phyloP scores from a whole-genome alignment of 257 asterid species.

The Solanum clarkiae region DNA sequence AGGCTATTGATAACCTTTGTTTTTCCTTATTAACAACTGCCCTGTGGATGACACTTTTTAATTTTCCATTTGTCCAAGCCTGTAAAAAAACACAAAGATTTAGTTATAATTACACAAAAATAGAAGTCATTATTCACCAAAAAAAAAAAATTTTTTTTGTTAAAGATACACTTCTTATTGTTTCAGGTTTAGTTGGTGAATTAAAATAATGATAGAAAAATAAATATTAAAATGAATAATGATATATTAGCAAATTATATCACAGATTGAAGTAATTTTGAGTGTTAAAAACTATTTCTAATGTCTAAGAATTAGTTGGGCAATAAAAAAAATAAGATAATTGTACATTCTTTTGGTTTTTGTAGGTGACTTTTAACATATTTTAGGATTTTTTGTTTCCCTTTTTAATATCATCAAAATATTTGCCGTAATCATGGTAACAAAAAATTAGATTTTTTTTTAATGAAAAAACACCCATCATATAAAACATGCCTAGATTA shows the following conservation, averaged over 20 bases:
- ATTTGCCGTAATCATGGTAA: background rate
- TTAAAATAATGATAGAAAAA: background rate
- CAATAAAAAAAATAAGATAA: background rate
- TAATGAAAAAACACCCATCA: background rate
- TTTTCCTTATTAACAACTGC: constrained; percentile 11
- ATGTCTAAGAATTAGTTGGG: background rate
- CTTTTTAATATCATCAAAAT: background rate
- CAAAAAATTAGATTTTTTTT: background rate
- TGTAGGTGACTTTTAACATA: background rate
- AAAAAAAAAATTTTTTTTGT: background rate
- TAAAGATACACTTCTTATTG: background rate
- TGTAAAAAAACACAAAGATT: background rate
- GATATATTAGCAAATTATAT: background rate
- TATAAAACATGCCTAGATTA: no score
- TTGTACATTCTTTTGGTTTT: background rate
- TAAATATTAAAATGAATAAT: background rate
- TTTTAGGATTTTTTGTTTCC: no score
- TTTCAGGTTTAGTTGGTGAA: background rate
- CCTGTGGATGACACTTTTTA: constrained; percentile 18
- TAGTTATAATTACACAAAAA: background rate
- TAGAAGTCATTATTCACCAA: background rate
- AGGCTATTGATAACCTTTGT: constrained; percentile 8
- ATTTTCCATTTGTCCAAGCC: constrained; percentile 20
- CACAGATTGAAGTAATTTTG: background rate
- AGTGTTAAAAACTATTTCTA: background rate